Evolutionary conservation across 202 grass and related monocot species (phyloP).

Genomic region (Carex sylvatica): DNA sequence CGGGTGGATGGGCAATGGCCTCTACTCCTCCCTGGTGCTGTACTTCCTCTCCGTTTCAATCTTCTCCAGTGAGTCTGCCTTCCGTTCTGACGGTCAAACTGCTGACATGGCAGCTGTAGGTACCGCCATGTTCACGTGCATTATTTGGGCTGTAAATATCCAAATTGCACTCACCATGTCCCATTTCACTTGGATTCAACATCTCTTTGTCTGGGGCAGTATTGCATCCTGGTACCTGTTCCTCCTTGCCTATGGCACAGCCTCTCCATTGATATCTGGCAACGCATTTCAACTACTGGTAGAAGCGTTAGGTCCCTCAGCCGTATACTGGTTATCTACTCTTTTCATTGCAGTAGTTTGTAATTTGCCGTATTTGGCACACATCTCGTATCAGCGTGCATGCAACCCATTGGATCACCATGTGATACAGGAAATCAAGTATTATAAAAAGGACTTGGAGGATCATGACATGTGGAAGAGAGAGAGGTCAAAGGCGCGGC

Average conservation of each 20-base stretch:
- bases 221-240: slow-evolving; percentile 90
- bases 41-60: slow-evolving; percentile 93
- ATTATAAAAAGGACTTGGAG: slow-evolving; percentile 69
- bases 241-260: slow-evolving; percentile 62
- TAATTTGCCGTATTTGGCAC: slow-evolving; percentile 81
- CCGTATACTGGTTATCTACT: slow-evolving; percentile 69
- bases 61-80: slow-evolving; percentile 60
- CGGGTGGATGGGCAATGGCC: slow-evolving; percentile 95
- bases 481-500: slow-evolving; percentile 70
- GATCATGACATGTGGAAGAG: slow-evolving; percentile 95
- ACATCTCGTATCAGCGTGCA: slow-evolving; percentile 86
- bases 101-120: slow-evolving; percentile 89
- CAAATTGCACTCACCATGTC: slow-evolving; percentile 97
- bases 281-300: slow-evolving; percentile 60
- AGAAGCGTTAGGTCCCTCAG: slow-evolving; percentile 82
- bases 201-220: slow-evolving; percentile 94
- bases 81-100: slow-evolving; percentile 68
- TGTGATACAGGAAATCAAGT: slow-evolving; percentile 97
- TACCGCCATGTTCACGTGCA: slow-evolving; percentile 97
- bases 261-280: slow-evolving; percentile 47
- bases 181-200: slow-evolving; percentile 99
- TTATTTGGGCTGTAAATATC: slow-evolving; percentile 95
- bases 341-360: slow-evolving; percentile 75
- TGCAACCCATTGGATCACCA: slow-evolving; percentile 93
- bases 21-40: slow-evolving; percentile 84